A percentile compares a stretch with the other conserved stretches of the same genome.
Evolutionary conservation across 2,329 filamentous ascomycete genomes (phyloP).

Genomic region (Phoma herbarum): DNA sequence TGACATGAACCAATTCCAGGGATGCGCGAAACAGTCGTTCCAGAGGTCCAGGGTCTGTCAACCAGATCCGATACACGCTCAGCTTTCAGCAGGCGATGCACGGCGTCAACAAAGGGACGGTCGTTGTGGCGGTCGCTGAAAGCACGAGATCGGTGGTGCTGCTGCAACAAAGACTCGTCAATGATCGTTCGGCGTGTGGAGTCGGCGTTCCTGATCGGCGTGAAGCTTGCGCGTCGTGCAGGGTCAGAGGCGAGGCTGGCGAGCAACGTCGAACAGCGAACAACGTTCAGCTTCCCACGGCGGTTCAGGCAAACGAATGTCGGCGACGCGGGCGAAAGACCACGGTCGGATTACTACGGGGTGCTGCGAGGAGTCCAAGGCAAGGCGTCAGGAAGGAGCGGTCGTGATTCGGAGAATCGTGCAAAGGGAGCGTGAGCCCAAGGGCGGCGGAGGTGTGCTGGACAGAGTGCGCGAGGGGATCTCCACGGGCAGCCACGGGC

Average conservation of each 20-base stretch:
- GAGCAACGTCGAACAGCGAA: conserved; percentile 8
- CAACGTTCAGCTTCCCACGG: not conserved
- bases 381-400: conserved; percentile 40
- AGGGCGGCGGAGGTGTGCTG: conserved; percentile 25
- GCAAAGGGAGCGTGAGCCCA: conserved; percentile 47
- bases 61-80: conserved; percentile 30
- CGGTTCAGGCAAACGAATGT: conserved; percentile 35
- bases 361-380: conserved; percentile 22
- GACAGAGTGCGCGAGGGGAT: conserved; percentile 11
- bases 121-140: too few species aligned
- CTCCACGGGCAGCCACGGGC: conserved; percentile 44
- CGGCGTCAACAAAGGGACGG: conserved; percentile 27
- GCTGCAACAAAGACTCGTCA: conserved; percentile 21
- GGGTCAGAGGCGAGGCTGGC: conserved; percentile 20
- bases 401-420: conserved; percentile 49
- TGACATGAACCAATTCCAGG: conserved; percentile 34
- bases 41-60: conserved; percentile 33
- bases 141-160: too few species aligned
- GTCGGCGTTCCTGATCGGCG: conserved; percentile 37
- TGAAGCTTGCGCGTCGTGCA: conserved; percentile 36
- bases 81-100: conserved; percentile 27
- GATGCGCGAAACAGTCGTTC: conserved; percentile 29
- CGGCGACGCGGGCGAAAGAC: conserved; percentile 26
- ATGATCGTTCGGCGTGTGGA: conserved; percentile 21
- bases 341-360: conserved; percentile 32